These are phyloP conservation scores for Carex scoparia DNA, from an alignment of 176 grass and related monocot genomes.

Conservation along the genomic window DNA sequence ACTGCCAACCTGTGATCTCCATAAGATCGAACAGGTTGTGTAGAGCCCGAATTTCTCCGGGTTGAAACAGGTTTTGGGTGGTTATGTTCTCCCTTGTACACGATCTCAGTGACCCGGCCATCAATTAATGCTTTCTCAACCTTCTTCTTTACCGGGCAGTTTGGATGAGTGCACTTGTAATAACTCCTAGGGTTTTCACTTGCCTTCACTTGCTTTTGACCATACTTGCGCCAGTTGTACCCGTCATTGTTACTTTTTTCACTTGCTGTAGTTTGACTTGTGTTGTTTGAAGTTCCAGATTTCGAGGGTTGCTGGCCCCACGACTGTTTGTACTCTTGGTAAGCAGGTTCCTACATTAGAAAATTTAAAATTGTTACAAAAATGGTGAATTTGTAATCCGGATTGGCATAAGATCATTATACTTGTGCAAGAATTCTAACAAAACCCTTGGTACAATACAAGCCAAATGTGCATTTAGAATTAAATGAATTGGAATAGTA, in stretches of 20 bases:
- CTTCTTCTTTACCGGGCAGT: conserved; percentile 40
- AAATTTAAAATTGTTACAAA: background rate
- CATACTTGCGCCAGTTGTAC: conserved; percentile 44
- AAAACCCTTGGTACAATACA: no score
- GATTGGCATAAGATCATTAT: no score
- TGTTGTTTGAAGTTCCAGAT: conserved; percentile 7
- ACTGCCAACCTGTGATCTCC: background rate
- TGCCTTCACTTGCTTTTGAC: conserved; percentile 43
- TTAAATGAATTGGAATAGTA: no score
- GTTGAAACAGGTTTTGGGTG: conserved; percentile 38
- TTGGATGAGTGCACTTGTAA: conserved; percentile 36
- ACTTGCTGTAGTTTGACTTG: conserved; percentile 16
- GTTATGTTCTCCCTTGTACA: conserved; percentile 38
- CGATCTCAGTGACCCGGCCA: conserved; percentile 34
- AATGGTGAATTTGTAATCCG: background rate
- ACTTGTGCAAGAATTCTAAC: no score
- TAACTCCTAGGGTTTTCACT: conserved; percentile 46
- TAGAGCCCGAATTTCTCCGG: conserved; percentile 20
- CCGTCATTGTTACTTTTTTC: conserved; percentile 28
- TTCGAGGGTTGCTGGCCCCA: conserved; percentile 21
- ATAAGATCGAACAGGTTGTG: conserved; percentile 18
- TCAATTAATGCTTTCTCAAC: conserved; percentile 32
- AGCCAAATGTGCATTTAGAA: no score
- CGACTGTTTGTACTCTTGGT: conserved; percentile 16
- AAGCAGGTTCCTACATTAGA: conserved; percentile 15